Conservation (phyloP, 2,329 filamentous ascomycete genomes). For the Chaetomium globosum region DNA sequence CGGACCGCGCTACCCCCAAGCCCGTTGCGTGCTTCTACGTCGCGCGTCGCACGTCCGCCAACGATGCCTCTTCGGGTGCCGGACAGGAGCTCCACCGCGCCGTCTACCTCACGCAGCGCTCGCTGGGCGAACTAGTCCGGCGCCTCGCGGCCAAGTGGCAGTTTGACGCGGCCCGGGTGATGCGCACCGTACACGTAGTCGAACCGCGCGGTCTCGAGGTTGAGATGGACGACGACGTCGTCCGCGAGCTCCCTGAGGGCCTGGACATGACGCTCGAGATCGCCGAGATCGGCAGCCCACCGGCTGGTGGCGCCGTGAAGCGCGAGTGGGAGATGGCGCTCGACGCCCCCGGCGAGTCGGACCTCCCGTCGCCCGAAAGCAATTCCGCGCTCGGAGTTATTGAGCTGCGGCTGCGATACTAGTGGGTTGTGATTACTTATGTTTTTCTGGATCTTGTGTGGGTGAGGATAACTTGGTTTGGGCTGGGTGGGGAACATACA, state of each 20-base stretch:
- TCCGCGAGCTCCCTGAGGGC: slow-evolving; percentile 80
- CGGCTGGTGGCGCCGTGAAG: slow-evolving; percentile 48
- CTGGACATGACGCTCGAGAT: slow-evolving; percentile 86
- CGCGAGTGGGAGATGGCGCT: slow-evolving; percentile 65
- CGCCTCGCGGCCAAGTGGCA: slow-evolving; percentile 78
- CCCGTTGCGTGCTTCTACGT: slow-evolving; percentile 88
- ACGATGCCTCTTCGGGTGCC: slow-evolving; percentile 44
- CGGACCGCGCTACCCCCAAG: slow-evolving; percentile 65
- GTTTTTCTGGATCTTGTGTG: background rate
- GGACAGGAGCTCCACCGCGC: slow-evolving; percentile 74
- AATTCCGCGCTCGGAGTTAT: slow-evolving; percentile 31
- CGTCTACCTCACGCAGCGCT: slow-evolving; percentile 80
- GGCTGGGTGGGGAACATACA: background rate
- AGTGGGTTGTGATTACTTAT: slow-evolving; percentile 24
- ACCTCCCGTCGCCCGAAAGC: slow-evolving; percentile 39
- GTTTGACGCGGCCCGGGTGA: slow-evolving; percentile 71
- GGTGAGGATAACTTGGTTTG: background rate
- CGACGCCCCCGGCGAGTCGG: slow-evolving; percentile 49
- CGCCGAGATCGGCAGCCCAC: slow-evolving; percentile 45
- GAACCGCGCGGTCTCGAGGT: slow-evolving; percentile 75
- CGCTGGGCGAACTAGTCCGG: slow-evolving; percentile 70
- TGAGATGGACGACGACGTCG: slow-evolving; percentile 86
- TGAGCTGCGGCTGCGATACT: slow-evolving; percentile 54
- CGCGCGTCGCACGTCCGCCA: slow-evolving; percentile 47
- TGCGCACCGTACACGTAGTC: slow-evolving; percentile 72